These are phyloP conservation scores for Candida palmyrensis DNA, from an alignment of 805 yeast genomes.

Conservation along the genomic window DNA sequence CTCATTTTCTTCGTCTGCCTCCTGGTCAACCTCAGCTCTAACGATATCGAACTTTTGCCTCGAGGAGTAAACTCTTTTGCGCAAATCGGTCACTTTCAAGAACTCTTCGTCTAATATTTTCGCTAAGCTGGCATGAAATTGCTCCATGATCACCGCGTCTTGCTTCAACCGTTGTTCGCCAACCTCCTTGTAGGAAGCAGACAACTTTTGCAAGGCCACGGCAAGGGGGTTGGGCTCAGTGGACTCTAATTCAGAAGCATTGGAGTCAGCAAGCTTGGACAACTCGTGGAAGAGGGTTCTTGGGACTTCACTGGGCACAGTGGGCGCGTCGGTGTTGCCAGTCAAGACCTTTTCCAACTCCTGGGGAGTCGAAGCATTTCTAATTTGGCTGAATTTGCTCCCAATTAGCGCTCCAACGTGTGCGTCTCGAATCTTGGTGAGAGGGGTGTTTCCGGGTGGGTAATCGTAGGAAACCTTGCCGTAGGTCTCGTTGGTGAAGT, in stretches of 20 bases:
- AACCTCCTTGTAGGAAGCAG: constrained; percentile 54
- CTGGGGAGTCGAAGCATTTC: constrained; percentile 59
- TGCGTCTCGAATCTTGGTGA: constrained; percentile 57
- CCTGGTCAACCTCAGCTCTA: constrained; percentile 35
- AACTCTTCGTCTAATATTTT: constrained; percentile 52
- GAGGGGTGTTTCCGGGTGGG: constrained; percentile 56
- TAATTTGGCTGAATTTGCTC: constrained; percentile 53
- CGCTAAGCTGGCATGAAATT: constrained; percentile 54
- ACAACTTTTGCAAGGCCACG: constrained; percentile 48
- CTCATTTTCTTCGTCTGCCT: constrained; percentile 46
- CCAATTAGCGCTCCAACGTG: constrained; percentile 55
- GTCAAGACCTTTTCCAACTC: constrained; percentile 58
- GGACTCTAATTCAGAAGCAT: constrained; percentile 43
- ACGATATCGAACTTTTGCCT: constrained; percentile 67
- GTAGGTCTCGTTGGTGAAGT: constrained; percentile 47
- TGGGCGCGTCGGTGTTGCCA: constrained; percentile 32
- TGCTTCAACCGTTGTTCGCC: constrained; percentile 67
- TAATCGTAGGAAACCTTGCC: constrained; percentile 76
- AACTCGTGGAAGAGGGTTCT: constrained; percentile 74
- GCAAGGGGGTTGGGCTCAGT: constrained; percentile 43
- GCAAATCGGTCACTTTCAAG: constrained; percentile 52
- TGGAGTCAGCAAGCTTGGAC: constrained; percentile 48
- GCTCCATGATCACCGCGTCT: constrained; percentile 56
- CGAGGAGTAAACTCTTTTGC: constrained; percentile 65
- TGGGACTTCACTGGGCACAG: constrained; percentile 36